Percentiles rank a stretch among this genome's conserved stretches.
phyloP scores from a whole-genome alignment of 2,329 filamentous ascomycete species.

The Gaeumannomyces tritici region DNA sequence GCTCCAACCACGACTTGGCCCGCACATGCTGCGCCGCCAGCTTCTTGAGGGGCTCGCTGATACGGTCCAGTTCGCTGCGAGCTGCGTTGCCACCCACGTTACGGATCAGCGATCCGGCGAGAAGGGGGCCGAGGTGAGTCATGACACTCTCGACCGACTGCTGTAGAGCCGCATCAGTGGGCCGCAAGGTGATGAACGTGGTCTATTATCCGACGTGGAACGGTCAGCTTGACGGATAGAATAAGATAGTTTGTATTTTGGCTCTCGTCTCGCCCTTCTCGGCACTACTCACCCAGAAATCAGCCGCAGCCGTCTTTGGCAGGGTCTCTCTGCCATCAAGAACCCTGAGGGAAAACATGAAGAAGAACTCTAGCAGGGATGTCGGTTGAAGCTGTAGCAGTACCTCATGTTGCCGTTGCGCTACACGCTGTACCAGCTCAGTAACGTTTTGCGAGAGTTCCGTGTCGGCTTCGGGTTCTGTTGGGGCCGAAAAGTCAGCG shows the following conservation, averaged over 20 bases:
- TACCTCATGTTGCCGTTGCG: conserved; percentile 50
- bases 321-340: conserved; percentile 63
- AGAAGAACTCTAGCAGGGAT: conserved; percentile 52
- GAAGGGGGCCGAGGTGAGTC: conserved; percentile 47
- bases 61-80: conserved; percentile 61
- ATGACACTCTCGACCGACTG: conserved; percentile 39
- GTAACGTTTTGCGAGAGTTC: conserved; percentile 67
- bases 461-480: conserved; percentile 52
- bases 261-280: neutral
- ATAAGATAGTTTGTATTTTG: neutral
- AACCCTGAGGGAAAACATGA: conserved; percentile 62
- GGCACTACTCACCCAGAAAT: conserved; percentile 57
- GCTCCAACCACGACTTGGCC: conserved; percentile 53
- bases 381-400: conserved; percentile 48
- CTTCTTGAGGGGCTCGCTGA: conserved; percentile 63
- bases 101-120: conserved; percentile 49
- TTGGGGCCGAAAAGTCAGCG: no score
- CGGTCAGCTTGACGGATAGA: neutral
- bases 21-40: conserved; percentile 46
- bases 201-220: conserved; percentile 25
- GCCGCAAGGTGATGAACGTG: conserved; percentile 39
- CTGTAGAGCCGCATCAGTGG: conserved; percentile 30
- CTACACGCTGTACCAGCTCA: conserved; percentile 57
- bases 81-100: conserved; percentile 61
- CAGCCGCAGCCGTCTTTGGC: conserved; percentile 62